Base-by-base conservation (phyloP, 23 red algal genomes). In the Cyanidium caldarium region DNA sequence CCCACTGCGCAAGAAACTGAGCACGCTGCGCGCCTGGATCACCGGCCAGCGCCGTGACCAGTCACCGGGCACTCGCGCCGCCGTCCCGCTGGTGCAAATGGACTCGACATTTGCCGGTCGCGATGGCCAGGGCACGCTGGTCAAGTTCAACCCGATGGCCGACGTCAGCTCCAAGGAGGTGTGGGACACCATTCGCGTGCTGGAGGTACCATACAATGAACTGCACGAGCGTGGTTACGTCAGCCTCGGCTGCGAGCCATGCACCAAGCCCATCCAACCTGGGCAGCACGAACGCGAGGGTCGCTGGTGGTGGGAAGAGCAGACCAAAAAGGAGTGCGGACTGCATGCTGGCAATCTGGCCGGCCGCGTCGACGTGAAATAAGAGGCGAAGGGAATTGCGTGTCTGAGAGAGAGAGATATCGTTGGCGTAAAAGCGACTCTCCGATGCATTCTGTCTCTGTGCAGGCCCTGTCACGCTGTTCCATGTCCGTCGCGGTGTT, bases 251-350 rank as follows among this genome's bases (percentile, higher is more conserved):
- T 98, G 92, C 41, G 92, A 98, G 61, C 92, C 92, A 29, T 98
- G 92, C 35, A 98, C 92, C 1, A 29, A 68, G 31, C 78, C 92
- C 1, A 83, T 98, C 16, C 68, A 88, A 42, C 92, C 92, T 12
- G 87, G 87, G 38, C 92, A 98, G 66, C 92, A 98, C 67, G 92
- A 98, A 38, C 80, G 92, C 26, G 92, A 98, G 69, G 92, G 84
- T n/a, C 77, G 92, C 35, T 98, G 92, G 92, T 85, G 80, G 92
- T 98, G 85, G 84, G 92, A 98, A 61, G 92, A 98, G 75, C 83
- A 84, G 35, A 98, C 84, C 25, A 79, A 98, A 75, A 98, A 98
- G 67, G 92, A 98, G 65, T 98, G 92, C 37, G 92, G 92, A 38
- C 70, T 98, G 38, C 92, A 98, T 43, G 83, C 78, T 34, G 92